Base-by-base conservation (phyloP, 805 yeast genomes). In the Grigorovia jiainica region DNA sequence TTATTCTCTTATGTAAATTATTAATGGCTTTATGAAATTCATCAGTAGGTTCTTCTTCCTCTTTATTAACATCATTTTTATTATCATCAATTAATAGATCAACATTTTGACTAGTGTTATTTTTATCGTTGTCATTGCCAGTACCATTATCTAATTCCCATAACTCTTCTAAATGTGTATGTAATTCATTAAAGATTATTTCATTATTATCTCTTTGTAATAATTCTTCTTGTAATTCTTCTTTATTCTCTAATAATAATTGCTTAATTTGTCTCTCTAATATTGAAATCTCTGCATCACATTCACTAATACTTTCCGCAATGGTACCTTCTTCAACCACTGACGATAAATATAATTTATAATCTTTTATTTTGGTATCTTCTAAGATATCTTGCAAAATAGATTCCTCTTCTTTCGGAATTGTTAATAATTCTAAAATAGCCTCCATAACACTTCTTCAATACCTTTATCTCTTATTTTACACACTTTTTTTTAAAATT, bases 221-320 rank as follows among this genome's bases (percentile, higher is more conserved):
- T 24, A 77, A 69, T 42, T 70, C 59, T 35, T 74, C 75, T 16
- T 81, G 61, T 23, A 68, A 57, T 16, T 51, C 49, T 2, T 49
- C 51, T 39, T 65, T 65, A 8, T 64, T 60, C 4, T 60, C 61
- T 2, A 58, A 46, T 18, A 68, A 60, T 6, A 69, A 53, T 3
- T 65, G 57, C 35, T 66, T 64, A 34, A 81, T 56, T 45, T 71
- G 58, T 4, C 61, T 52, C 45, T 78, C 81, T 16, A 75, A 53
- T 1, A 60, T 54, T 17, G 78, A 60, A 47, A 74, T 75, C n/a
- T 66, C 47, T 21, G 75, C 73, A 49, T 81, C 87, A 27, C 81
- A 59, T 52, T 82, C 90, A 0, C 89, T 89, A 34, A 82, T 78
- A 53, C 79, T 87, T 48, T 81, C 86, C 1, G 78, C 74, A 18